Percentiles rank a stretch among this genome's conserved stretches.
Evolutionary conservation across 805 yeast genomes (phyloP).

Genomic region (Blastobotrys mokoenaii): DNA sequence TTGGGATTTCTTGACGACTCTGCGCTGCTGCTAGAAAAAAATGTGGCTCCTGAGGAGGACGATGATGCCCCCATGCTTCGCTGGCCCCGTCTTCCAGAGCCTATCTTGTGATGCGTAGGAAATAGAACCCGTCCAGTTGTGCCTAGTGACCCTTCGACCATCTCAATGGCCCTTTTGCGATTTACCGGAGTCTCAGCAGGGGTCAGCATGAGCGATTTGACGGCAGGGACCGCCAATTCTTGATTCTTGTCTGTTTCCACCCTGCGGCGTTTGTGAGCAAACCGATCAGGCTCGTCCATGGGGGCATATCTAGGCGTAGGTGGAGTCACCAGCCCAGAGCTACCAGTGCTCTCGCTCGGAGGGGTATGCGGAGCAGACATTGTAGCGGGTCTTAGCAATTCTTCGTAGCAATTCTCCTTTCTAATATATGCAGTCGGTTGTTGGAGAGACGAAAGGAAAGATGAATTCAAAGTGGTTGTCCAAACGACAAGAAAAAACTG

Average conservation of each 20-base stretch:
- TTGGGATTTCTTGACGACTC: background rate
- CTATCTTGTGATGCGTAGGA: constrained; percentile 17
- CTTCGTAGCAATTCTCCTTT: background rate
- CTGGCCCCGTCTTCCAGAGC: background rate
- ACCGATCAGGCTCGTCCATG: constrained; percentile 18
- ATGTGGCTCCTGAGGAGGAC: background rate
- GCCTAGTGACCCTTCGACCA: constrained; percentile 6
- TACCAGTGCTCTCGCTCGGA: constrained; percentile 5
- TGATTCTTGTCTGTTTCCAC: background rate
- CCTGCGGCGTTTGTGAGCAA: background rate
- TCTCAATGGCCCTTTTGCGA: constrained; percentile 11
- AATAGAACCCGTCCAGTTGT: constrained; percentile 17
- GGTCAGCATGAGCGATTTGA: constrained; percentile 10
- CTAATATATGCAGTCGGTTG: background rate
- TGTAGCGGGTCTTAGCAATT: background rate
- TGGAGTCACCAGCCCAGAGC: constrained; percentile 14
- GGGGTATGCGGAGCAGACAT: constrained; percentile 13
- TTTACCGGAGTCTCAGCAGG: constrained; percentile 21
- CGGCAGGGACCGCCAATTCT: background rate
- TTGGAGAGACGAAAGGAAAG: background rate
- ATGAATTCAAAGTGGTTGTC: background rate
- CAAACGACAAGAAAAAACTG: background rate
- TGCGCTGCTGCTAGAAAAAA: background rate
- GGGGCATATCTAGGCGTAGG: constrained; percentile 20
- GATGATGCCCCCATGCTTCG: background rate